Conservation (phyloP, 164 flowering plant species). For the Annona cherimola region DNA sequence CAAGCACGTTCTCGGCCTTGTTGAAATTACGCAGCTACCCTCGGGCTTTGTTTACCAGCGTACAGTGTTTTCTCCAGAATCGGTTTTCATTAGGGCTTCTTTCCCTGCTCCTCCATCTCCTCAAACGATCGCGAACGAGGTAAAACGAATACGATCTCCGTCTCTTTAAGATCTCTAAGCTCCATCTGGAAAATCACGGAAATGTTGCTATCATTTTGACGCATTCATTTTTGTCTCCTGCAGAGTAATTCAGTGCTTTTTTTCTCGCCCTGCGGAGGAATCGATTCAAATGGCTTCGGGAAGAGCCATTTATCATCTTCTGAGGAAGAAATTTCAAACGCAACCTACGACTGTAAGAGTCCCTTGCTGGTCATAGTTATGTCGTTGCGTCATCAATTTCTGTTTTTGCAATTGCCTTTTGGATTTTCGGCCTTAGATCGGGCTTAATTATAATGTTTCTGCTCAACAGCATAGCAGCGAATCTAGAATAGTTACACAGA, state of each 20-base stretch:
- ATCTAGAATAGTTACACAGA: background rate
- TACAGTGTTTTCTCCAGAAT: background rate
- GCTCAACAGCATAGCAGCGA: background rate
- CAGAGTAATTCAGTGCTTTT: background rate
- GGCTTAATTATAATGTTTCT: background rate
- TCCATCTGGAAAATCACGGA: background rate
- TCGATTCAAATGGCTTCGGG: constrained; percentile 22
- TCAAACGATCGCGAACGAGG: background rate
- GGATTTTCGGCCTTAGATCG: background rate
- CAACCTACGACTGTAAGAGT: constrained; percentile 15
- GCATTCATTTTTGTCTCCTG: background rate
- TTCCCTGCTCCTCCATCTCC: background rate
- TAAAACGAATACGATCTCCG: background rate
- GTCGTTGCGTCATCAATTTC: background rate
- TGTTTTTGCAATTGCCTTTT: background rate
- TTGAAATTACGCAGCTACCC: background rate
- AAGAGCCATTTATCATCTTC: constrained; percentile 26
- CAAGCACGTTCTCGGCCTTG: background rate
- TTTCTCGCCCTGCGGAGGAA: background rate
- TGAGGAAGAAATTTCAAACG: constrained; percentile 21
- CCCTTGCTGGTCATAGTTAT: background rate
- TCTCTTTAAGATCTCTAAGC: background rate
- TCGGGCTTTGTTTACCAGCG: background rate
- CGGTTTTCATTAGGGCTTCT: background rate
- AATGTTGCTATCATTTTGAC: background rate